A percentile compares a stretch with the other conserved stretches of the same genome.
Evolutionary conservation across 2,329 filamentous ascomycete genomes (phyloP).

Genomic region (Pseudogymnoascus sp.): DNA sequence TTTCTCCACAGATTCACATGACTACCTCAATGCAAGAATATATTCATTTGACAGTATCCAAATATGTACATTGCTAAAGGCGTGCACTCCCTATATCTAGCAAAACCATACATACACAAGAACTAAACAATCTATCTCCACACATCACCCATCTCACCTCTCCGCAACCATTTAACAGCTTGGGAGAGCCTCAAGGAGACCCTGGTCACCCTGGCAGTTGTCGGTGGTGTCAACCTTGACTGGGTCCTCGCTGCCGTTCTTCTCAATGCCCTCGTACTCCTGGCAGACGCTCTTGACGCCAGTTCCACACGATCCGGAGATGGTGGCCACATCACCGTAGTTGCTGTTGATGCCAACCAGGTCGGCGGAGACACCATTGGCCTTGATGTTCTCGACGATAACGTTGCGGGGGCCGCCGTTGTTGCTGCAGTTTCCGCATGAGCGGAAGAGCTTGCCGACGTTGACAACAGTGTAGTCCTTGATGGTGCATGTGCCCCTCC

Average conservation of each 20-base stretch:
- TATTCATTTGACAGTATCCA: not conserved
- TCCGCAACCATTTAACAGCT: constrained; percentile 12
- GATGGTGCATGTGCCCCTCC: constrained; percentile 28
- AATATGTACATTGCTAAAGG: constrained; percentile 7
- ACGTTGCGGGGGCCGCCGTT: constrained; percentile 26
- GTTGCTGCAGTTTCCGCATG: constrained; percentile 38
- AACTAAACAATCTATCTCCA: not conserved
- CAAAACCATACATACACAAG: constrained; percentile 3
- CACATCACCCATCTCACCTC: not conserved
- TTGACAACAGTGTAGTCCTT: constrained; percentile 34
- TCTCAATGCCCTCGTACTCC: constrained; percentile 20
- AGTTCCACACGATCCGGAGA: constrained; percentile 20
- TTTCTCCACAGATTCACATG: not conserved
- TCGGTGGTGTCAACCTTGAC: constrained; percentile 12
- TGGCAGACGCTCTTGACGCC: constrained; percentile 19
- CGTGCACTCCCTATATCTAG: constrained; percentile 4
- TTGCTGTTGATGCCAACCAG: constrained; percentile 34
- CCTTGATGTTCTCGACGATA: constrained; percentile 28
- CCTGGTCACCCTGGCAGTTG: constrained; percentile 14
- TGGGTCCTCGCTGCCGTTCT: constrained; percentile 12
- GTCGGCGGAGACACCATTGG: constrained; percentile 24
- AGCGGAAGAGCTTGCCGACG: constrained; percentile 39
- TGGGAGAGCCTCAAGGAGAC: constrained; percentile 12
- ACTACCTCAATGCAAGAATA: not conserved
- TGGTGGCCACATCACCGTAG: constrained; percentile 31